These are phyloP conservation scores for Sarocladium brachiariae DNA, from an alignment of 2,329 filamentous ascomycete genomes.

Conservation along the genomic window DNA sequence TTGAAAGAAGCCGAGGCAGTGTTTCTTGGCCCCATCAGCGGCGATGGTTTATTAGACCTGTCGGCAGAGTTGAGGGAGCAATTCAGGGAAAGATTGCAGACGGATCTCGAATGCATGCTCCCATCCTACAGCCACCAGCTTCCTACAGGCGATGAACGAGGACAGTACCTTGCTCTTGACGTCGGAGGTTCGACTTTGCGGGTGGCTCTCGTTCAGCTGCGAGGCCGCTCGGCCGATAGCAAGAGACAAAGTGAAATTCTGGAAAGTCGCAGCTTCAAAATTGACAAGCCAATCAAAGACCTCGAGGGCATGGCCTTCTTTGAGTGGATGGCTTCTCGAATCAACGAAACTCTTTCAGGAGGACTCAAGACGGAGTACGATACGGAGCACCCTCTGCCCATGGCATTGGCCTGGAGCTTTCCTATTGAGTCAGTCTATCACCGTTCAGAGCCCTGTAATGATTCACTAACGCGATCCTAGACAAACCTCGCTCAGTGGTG, in stretches of 20 bases:
- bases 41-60: slow-evolving; percentile 37
- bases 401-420: slow-evolving; percentile 64
- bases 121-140: slow-evolving; percentile 60
- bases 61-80: slow-evolving; percentile 46
- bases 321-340: slow-evolving; percentile 59
- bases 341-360: slow-evolving; percentile 46
- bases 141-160: slow-evolving; percentile 51
- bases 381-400: slow-evolving; percentile 39
- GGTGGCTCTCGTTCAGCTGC: slow-evolving; percentile 56
- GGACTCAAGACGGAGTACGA: slow-evolving; percentile 31
- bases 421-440: slow-evolving; percentile 53
- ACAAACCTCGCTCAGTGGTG: slow-evolving; percentile 56
- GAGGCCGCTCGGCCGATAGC: slow-evolving; percentile 32
- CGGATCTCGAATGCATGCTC: slow-evolving; percentile 53
- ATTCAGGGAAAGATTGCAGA: slow-evolving; percentile 44
- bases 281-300: slow-evolving; percentile 47
- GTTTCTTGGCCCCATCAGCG: slow-evolving; percentile 41
- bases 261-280: slow-evolving; percentile 48
- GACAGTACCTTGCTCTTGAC: slow-evolving; percentile 56
- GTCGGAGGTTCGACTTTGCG: slow-evolving; percentile 64
- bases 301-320: slow-evolving; percentile 56
- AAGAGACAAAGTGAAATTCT: slow-evolving; percentile 44
- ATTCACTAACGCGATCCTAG: slow-evolving; percentile 30
- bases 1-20: slow-evolving; percentile 48
- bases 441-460: background rate